Percentiles rank a stretch among this genome's conserved stretches.
phyloP scores from a whole-genome alignment of 331 rosid species.

The Erythrophleum ivorense region DNA sequence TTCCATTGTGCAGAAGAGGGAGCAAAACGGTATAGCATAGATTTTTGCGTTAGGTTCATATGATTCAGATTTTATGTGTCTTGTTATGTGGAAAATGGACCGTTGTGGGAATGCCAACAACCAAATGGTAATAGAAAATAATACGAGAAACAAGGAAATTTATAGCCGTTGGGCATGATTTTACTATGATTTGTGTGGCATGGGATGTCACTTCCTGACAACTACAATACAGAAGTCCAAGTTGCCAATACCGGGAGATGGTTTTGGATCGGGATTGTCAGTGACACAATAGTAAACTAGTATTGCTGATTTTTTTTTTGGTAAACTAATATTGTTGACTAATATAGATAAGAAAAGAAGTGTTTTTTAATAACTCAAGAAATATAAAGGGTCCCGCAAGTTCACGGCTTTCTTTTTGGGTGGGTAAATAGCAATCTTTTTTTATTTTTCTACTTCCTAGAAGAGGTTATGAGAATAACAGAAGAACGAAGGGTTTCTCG shows the following conservation, averaged over 20 bases:
- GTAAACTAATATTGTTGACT: background rate
- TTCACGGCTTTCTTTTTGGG: background rate
- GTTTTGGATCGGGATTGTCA: background rate
- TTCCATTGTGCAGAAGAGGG: constrained; percentile 32
- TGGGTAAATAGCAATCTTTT: background rate
- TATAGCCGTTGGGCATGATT: constrained; percentile 51
- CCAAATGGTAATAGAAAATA: constrained; percentile 33
- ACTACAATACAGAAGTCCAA: background rate
- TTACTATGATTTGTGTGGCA: background rate
- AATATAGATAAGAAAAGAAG: background rate
- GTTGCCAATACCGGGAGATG: background rate
- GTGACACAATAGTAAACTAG: background rate
- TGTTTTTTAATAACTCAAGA: background rate
- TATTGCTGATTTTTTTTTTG: too few species aligned
- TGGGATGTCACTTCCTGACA: constrained; percentile 27
- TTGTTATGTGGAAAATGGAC: constrained; percentile 44
- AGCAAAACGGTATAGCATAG: background rate
- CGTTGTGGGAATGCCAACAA: constrained; percentile 37
- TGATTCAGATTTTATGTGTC: background rate
- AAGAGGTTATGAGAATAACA: background rate
- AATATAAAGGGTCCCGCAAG: background rate
- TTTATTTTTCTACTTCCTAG: background rate
- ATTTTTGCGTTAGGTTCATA: background rate
- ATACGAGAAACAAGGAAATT: constrained; percentile 32
- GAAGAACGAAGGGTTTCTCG: background rate